Conservation (phyloP, 1,284 basidiomycete genomes). For the Ustilago loliicola region DNA sequence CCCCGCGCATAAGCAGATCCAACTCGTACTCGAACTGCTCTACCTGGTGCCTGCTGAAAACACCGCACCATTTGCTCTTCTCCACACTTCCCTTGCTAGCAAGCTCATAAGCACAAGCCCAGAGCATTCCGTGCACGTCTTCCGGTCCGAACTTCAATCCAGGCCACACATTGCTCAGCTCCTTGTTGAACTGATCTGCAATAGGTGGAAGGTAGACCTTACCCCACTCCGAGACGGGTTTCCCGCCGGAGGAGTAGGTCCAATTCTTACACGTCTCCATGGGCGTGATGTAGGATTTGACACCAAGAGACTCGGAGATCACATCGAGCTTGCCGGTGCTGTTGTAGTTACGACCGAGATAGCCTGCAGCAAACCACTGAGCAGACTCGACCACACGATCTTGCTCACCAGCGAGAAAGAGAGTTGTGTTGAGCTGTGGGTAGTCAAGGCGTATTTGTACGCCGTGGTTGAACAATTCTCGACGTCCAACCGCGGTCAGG, state of each 20-base stretch:
- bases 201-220: slow-evolving; percentile 72
- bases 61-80: slow-evolving; percentile 72
- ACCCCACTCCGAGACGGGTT: slow-evolving; percentile 69
- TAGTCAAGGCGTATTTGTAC: slow-evolving; percentile 72
- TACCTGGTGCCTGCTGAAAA: slow-evolving; percentile 72
- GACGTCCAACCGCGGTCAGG: slow-evolving; percentile 72
- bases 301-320: slow-evolving; percentile 72
- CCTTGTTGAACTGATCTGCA: slow-evolving; percentile 71
- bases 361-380: slow-evolving; percentile 73
- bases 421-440: slow-evolving; percentile 71
- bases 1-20: slow-evolving; percentile 73
- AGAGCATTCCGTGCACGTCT: slow-evolving; percentile 72
- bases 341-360: slow-evolving; percentile 72
- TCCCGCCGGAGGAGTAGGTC: slow-evolving; percentile 71
- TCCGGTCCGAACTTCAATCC: slow-evolving; percentile 23
- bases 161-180: slow-evolving; percentile 59
- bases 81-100: slow-evolving; percentile 68
- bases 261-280: slow-evolving; percentile 73
- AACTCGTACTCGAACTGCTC: slow-evolving; percentile 73
- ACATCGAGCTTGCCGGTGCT: slow-evolving; percentile 70
- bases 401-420: slow-evolving; percentile 72
- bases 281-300: slow-evolving; percentile 73
- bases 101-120: slow-evolving; percentile 74
- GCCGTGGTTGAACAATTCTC: slow-evolving; percentile 73
- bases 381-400: slow-evolving; percentile 73